phyloP scores from a whole-genome alignment of 1,139 yeast species.

The Geotrichum cucujoidarum region DNA sequence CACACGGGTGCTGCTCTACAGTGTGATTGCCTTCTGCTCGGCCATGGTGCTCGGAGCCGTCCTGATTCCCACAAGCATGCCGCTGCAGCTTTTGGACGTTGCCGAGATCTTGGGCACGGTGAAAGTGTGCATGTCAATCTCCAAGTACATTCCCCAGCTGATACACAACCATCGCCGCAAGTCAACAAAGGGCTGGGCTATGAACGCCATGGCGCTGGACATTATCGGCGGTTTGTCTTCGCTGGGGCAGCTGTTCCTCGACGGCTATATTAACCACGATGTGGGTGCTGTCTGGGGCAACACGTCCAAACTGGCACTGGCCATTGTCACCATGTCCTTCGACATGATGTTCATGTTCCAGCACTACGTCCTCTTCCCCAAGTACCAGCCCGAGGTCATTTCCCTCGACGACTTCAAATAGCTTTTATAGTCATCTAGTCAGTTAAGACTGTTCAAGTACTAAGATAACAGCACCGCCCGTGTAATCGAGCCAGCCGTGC shows the following conservation, averaged over 20 bases:
- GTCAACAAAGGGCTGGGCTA: slow-evolving; percentile 57
- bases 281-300: slow-evolving; percentile 18
- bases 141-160: slow-evolving; percentile 61
- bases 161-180: slow-evolving; percentile 48
- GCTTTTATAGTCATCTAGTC: too few species aligned
- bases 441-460: too few species aligned
- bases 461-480: too few species aligned
- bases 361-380: slow-evolving; percentile 25
- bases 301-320: slow-evolving; percentile 17
- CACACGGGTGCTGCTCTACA: slow-evolving; percentile 24
- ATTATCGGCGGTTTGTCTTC: slow-evolving; percentile 52
- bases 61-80: slow-evolving; percentile 1
- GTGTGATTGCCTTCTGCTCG: slow-evolving; percentile 20
- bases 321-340: slow-evolving; percentile 32
- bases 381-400: slow-evolving; percentile 13
- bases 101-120: slow-evolving; percentile 45
- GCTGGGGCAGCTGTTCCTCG: slow-evolving; percentile 44
- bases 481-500: too few species aligned
- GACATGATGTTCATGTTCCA: slow-evolving; percentile 35
- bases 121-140: slow-evolving; percentile 51
- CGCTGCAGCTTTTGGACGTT: slow-evolving; percentile 25
- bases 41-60: slow-evolving; percentile 11
- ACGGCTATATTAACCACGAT: slow-evolving; percentile 34
- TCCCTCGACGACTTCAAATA: slow-evolving; percentile 10
- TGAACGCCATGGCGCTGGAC: slow-evolving; percentile 48